Evolutionary conservation across 768 basidiomycete species (phyloP), one percentile per base, ranked within the genome.

Genomic region (Mycena capillaripes): DNA sequence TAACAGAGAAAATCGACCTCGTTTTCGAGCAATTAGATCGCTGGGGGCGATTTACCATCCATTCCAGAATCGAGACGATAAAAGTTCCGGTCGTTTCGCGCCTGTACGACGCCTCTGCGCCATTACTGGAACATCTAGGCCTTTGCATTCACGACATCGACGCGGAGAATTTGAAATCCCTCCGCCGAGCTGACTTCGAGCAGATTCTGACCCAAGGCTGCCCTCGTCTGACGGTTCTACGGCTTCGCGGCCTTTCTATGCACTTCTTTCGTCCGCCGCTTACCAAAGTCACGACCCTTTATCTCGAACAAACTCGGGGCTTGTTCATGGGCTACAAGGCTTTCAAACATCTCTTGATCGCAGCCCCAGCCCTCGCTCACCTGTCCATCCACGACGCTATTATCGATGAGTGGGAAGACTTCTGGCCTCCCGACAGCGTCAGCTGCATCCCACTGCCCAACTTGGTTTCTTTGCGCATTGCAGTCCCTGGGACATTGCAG

Each of bases 341-440:
- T 5, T 84, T 89, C 30, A 66, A 32, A n/a, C 27, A 72, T 32
- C 36, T 75, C 23, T 40, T 74, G 36, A 81, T 80, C 5, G 70
- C 80, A 0, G 79, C 84, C 6, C 78, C 79, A 2, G 53, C 53
- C 34, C 79, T 89, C 12, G 74, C 78, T 16, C 76, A 87, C 74
- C 80, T 89, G 29, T 88, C 86, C 29, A 71, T 89, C 16, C 82
- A 84, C 50, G 88, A 87, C 19, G 83, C 88, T 40, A 81, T 87
- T 19, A 78, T 87, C 65, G 74, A 76, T 40, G 74, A 75, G 34
- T 57, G 50, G 38, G 61, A 57, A 21, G 72, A 75, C 2, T 36
- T 66, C 1, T 85, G 84, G 83, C 76, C 82, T 12, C 14, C 16
- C 7, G 38, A 72, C 32, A 59, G 52, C 29, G 66, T 66, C 29